A percentile compares a stretch with the other conserved stretches of the same genome.
Conservation (phyloP, 1,139 yeast species). For the Pneumocystis wakefieldiae region DNA sequence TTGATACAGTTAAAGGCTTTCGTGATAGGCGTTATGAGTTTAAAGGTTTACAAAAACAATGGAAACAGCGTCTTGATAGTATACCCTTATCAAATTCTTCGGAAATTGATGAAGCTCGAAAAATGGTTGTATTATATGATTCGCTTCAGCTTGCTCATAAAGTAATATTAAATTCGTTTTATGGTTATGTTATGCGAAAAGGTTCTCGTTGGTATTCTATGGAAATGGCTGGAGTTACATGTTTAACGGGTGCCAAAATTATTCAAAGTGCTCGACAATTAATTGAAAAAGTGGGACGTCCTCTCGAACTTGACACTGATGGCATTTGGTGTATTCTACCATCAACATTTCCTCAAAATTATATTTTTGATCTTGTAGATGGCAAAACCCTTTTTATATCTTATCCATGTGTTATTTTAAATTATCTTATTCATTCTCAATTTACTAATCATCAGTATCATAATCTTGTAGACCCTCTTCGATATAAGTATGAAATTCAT, state of each 20-base stretch:
- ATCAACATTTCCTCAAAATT: conserved; percentile 81
- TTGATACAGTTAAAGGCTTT: conserved; percentile 82
- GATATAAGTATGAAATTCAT: conserved; percentile 53
- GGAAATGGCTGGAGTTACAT: conserved; percentile 99
- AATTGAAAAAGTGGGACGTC: conserved; percentile 92
- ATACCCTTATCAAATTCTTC: conserved; percentile 41
- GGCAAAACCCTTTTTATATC: conserved; percentile 70
- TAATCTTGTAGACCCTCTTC: conserved; percentile 55
- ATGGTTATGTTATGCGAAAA: conserved; percentile 97
- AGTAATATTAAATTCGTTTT: conserved; percentile 89
- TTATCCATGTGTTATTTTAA: conserved; percentile 93
- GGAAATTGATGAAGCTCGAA: conserved; percentile 64
- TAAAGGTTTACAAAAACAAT: conserved; percentile 81
- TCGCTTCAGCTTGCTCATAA: conserved; percentile 94
- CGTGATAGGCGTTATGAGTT: conserved; percentile 94
- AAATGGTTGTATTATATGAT: conserved; percentile 87
- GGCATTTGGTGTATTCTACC: conserved; percentile 99
- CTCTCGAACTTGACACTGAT: conserved; percentile 92
- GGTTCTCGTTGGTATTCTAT: conserved; percentile 98
- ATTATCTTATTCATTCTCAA: conserved; percentile 75
- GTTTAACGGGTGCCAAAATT: conserved; percentile 93
- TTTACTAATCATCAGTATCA: conserved; percentile 95
- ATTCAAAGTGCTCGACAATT: conserved; percentile 90
- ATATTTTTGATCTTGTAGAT: conserved; percentile 48
- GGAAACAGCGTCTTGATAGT: conserved; percentile 69